Conservation (phyloP, 805 yeast genomes). For the Citeromyces nyonsensis region DNA sequence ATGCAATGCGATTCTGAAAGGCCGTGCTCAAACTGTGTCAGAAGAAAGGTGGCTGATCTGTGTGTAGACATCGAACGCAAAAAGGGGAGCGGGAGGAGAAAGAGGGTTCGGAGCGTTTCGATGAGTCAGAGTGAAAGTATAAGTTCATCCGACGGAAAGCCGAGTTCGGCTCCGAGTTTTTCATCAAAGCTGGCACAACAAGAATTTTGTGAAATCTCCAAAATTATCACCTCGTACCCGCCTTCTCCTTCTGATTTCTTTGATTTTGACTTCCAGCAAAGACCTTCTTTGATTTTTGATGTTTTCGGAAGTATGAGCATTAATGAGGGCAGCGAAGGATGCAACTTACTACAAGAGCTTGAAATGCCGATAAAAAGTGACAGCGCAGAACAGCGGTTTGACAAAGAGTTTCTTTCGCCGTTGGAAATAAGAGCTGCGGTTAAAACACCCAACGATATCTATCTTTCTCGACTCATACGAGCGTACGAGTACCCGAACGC, state of each 20-base stretch:
- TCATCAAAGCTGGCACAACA: slow-evolving; percentile 5
- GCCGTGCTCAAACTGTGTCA: slow-evolving; percentile 60
- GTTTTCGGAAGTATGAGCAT: slow-evolving; percentile 25
- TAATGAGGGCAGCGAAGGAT: slow-evolving; percentile 35
- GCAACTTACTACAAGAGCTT: slow-evolving; percentile 28
- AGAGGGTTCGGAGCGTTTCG: background rate
- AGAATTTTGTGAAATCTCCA: slow-evolving; percentile 8
- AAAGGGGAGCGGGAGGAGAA: background rate
- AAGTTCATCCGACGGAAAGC: background rate
- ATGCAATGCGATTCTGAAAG: slow-evolving; percentile 56
- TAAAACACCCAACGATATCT: slow-evolving; percentile 33
- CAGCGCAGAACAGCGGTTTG: slow-evolving; percentile 21
- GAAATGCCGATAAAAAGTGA: slow-evolving; percentile 5
- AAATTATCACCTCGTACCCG: slow-evolving; percentile 4
- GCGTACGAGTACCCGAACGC: slow-evolving; percentile 50
- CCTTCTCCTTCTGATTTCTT: slow-evolving; percentile 8
- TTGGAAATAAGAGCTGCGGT: slow-evolving; percentile 39
- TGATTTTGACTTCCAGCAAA: slow-evolving; percentile 11
- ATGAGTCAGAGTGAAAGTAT: background rate
- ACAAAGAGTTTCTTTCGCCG: slow-evolving; percentile 37
- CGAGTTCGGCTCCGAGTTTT: background rate
- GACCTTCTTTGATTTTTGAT: slow-evolving; percentile 14
- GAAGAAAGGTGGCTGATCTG: slow-evolving; percentile 34
- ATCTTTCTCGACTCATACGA: slow-evolving; percentile 20
- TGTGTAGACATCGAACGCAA: slow-evolving; percentile 46